phyloP scores from a whole-genome alignment of 2,329 filamentous ascomycete genomes.

The Podosphaera fusca region DNA sequence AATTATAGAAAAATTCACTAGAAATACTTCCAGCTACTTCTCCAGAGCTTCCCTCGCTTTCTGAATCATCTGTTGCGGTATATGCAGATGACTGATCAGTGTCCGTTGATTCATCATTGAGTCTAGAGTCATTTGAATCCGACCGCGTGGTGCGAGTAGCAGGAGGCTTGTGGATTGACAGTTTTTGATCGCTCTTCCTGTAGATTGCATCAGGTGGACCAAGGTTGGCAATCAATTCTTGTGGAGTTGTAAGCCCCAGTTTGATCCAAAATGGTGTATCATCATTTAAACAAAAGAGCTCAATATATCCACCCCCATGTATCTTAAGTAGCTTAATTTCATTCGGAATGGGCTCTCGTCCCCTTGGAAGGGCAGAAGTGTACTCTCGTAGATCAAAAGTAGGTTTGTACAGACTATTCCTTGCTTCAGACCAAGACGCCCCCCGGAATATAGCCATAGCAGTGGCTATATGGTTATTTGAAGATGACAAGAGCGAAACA shows the following conservation, averaged over 20 bases:
- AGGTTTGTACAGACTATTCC: constrained; percentile 54
- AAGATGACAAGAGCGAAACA: constrained; percentile 62
- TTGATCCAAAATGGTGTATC: constrained; percentile 44
- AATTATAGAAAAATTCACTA: constrained; percentile 83
- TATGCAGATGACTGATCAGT: constrained; percentile 55
- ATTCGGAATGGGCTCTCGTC: constrained; percentile 61
- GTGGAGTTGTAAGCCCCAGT: constrained; percentile 70
- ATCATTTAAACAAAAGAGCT: constrained; percentile 51
- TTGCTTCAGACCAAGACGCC: constrained; percentile 69
- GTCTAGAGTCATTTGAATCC: constrained; percentile 15
- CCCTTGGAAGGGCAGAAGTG: constrained; percentile 42
- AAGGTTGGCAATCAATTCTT: constrained; percentile 74
- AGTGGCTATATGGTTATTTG: constrained; percentile 50
- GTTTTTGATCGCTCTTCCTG: constrained; percentile 67
- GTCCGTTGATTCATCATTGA: constrained; percentile 36
- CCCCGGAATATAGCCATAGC: constrained; percentile 85
- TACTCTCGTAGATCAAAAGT: constrained; percentile 51
- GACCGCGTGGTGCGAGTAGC: constrained; percentile 24
- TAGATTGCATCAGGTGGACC: constrained; percentile 90
- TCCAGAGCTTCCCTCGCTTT: constrained; percentile 38
- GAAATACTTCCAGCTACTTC: constrained; percentile 30
- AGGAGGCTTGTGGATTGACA: constrained; percentile 58
- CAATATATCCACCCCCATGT: constrained; percentile 54
- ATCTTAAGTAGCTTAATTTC: constrained; percentile 67
- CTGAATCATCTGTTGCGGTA: constrained; percentile 45